phyloP scores from a whole-genome alignment of 805 yeast species.

The Myxozyma vanderwaltii region DNA sequence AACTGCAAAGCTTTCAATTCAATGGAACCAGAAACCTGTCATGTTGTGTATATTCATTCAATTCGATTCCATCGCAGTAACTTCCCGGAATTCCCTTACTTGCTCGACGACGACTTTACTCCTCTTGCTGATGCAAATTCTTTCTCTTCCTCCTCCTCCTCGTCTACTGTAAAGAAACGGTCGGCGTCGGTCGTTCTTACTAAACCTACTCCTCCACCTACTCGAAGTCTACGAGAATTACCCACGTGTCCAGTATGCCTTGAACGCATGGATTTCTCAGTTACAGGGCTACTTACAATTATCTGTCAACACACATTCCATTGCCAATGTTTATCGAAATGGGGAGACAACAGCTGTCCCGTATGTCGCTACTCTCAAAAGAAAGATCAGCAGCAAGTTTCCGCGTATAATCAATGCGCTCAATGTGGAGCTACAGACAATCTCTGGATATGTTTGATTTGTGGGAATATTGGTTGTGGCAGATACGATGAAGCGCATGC shows the following conservation, averaged over 20 bases:
- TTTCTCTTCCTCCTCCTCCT: background rate
- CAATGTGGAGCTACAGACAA: slow-evolving; percentile 62
- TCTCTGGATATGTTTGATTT: slow-evolving; percentile 85
- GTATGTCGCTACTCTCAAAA: slow-evolving; percentile 77
- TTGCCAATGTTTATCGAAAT: slow-evolving; percentile 80
- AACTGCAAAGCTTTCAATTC: slow-evolving; percentile 79
- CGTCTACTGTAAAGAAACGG: slow-evolving; percentile 7
- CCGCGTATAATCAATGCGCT: slow-evolving; percentile 46
- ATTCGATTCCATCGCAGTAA: slow-evolving; percentile 48
- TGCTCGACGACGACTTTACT: slow-evolving; percentile 75
- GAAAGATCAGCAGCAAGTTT: slow-evolving; percentile 28
- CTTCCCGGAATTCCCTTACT: slow-evolving; percentile 59
- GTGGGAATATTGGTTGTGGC: slow-evolving; percentile 93
- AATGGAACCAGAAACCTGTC: slow-evolving; percentile 87
- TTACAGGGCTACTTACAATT: slow-evolving; percentile 81
- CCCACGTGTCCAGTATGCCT: slow-evolving; percentile 94
- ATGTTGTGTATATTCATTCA: slow-evolving; percentile 68
- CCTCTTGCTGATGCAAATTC: slow-evolving; percentile 14
- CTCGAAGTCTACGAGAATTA: slow-evolving; percentile 54
- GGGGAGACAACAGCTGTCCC: slow-evolving; percentile 83
- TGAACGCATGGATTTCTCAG: slow-evolving; percentile 79
- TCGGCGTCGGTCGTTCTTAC: slow-evolving; percentile 17
- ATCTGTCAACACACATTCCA: slow-evolving; percentile 94
- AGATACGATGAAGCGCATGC: slow-evolving; percentile 86
- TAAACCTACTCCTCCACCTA: slow-evolving; percentile 37